Base-by-base conservation (phyloP, 345 rosid species). In the Mallotus nudiflorus region DNA sequence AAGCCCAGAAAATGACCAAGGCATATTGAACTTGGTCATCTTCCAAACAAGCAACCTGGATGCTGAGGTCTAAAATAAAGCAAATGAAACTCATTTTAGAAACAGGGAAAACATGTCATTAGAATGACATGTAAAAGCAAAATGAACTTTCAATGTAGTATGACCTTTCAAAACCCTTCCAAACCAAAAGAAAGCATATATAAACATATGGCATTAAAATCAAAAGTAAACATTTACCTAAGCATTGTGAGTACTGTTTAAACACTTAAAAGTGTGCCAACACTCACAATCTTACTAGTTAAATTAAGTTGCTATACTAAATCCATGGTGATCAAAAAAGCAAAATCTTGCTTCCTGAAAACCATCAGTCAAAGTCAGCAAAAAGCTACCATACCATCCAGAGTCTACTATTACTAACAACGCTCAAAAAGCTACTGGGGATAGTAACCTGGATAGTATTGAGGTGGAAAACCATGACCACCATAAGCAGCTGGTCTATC, bases 401-500 rank as follows among this genome's bases (percentile, higher is more conserved):
- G 31, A 40, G 20, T 24, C 44, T 53, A 61, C 66, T 66, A 53
- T 24, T 54, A 54, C 25, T 48, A 37, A 62, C n/a, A 70, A 71
- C 7, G 18, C 39, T 5, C 18, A 15, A 22, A 61, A 7, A 74
- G 52, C 78, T 89, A 87, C 73, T 72, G 80, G 56, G 87, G 78
- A 76, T 84, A 77, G 76, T 87, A 83, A 68, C 87, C 55, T 22
- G 83, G 84, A 54, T 79, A 82, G 71, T 79, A 80, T 39, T 78
- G 88, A 66, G 81, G 77, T 33, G 86, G 87, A 74, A 79, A 67
- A 73, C 77, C 69, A 67, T 82, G 83, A 62, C 79, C 84, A 71
- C 76, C 80, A 45, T 75, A 84, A 52, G 82, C 77, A 81, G 74
- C 71, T 62, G 82, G 78, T 52, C 83, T 70, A 56, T 82, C 81